Percentiles rank a stretch among this genome's conserved stretches.
Conservation (phyloP, 2,329 filamentous ascomycete species). For the Penicillium corylophilum region DNA sequence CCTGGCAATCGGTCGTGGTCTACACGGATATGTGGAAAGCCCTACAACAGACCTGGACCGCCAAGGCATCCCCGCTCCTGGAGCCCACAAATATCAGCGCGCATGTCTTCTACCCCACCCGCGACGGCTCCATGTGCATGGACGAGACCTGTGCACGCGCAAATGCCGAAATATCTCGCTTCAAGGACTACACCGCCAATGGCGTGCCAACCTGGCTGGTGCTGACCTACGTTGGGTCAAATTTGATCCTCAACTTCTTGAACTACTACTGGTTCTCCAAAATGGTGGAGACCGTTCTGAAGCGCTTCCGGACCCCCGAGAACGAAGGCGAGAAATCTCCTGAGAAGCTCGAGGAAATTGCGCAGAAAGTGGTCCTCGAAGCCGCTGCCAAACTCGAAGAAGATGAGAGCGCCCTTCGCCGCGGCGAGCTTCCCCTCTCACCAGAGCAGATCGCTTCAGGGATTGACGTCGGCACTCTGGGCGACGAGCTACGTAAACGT, state of each 20-base stretch:
- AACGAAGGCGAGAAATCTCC: slow-evolving; percentile 26
- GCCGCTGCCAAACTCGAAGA: slow-evolving; percentile 30
- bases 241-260: slow-evolving; percentile 60
- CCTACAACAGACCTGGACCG: slow-evolving; percentile 45
- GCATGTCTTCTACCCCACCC: slow-evolving; percentile 33
- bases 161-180: slow-evolving; percentile 51
- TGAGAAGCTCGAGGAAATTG: slow-evolving; percentile 24
- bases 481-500: slow-evolving; percentile 73
- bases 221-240: slow-evolving; percentile 57
- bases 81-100: slow-evolving; percentile 33
- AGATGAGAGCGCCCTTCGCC: slow-evolving; percentile 30
- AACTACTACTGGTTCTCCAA: slow-evolving; percentile 68
- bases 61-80: slow-evolving; percentile 28
- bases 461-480: slow-evolving; percentile 67
- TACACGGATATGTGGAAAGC: slow-evolving; percentile 60
- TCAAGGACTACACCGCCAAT: slow-evolving; percentile 39
- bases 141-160: slow-evolving; percentile 41
- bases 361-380: slow-evolving; percentile 38
- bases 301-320: slow-evolving; percentile 53
- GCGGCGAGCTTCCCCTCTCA: slow-evolving; percentile 22
- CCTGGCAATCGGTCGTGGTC: slow-evolving; percentile 57
- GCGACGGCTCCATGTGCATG: slow-evolving; percentile 37
- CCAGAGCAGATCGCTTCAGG: slow-evolving; percentile 24
- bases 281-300: slow-evolving; percentile 65
- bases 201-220: slow-evolving; percentile 60